phyloP scores from a whole-genome alignment of 352 stramenopile genomes.

The Thraustotheca clavata region DNA sequence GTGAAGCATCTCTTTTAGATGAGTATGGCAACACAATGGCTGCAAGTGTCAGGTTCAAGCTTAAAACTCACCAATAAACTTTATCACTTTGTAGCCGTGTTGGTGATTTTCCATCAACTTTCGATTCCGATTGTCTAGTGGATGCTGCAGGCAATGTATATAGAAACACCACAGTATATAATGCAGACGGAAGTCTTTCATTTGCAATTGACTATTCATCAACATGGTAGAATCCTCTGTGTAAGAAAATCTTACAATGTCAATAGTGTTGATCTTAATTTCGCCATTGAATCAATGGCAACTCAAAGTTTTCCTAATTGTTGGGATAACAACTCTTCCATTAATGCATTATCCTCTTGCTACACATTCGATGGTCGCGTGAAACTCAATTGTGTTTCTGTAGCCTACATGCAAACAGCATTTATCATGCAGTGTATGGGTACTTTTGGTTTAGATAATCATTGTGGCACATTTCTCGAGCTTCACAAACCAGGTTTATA shows the following conservation, averaged over 20 bases:
- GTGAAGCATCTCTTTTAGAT: constrained; percentile 47
- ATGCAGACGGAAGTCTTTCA: not conserved
- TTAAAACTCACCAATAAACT: not conserved
- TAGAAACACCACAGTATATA: not conserved
- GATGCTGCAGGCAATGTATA: constrained; percentile 27
- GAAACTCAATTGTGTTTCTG: constrained; percentile 51
- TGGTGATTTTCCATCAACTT: constrained; percentile 53
- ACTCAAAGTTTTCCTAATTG: constrained; percentile 40
- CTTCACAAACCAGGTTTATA: constrained; percentile 42
- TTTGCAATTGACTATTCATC: constrained; percentile 13
- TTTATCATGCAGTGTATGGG: constrained; percentile 71
- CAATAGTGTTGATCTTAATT: not conserved
- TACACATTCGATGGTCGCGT: constrained; percentile 47
- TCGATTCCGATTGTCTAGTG: constrained; percentile 66
- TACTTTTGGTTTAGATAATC: constrained; percentile 52
- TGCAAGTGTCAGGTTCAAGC: constrained; percentile 31
- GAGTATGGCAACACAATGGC: constrained; percentile 50
- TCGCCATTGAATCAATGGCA: not conserved
- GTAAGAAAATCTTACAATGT: not conserved
- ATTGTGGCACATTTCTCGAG: constrained; percentile 83
- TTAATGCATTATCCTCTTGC: constrained; percentile 57
- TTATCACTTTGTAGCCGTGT: constrained; percentile 28
- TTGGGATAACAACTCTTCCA: constrained; percentile 75
- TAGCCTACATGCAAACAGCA: constrained; percentile 73
- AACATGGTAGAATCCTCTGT: not conserved